A percentile compares a stretch with the other conserved stretches of the same genome.
Evolutionary conservation across 2,329 filamentous ascomycete genomes (phyloP).

Genomic region (Massarina eburnea): DNA sequence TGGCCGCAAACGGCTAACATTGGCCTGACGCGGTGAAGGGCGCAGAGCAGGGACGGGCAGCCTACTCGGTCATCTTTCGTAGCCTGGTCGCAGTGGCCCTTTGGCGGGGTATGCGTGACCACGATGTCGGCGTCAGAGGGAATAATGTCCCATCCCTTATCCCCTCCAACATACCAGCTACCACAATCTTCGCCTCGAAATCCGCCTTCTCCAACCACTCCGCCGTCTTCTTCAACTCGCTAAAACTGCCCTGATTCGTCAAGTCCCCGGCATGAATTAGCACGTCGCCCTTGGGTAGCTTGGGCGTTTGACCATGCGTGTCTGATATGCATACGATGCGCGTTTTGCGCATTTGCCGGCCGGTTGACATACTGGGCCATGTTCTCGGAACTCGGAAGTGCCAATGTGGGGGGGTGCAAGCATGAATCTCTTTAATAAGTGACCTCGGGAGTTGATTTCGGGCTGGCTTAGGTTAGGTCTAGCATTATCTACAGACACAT

Average conservation of each 20-base stretch:
- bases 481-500: too few relatives aligned
- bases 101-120: constrained; percentile 70
- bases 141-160: constrained; percentile 61
- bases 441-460: too few relatives aligned
- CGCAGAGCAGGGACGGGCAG: constrained; percentile 61
- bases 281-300: constrained; percentile 71
- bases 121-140: constrained; percentile 66
- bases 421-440: too few relatives aligned
- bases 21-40: constrained; percentile 64
- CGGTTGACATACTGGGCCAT: not conserved
- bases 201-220: constrained; percentile 68
- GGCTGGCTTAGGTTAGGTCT: too few relatives aligned
- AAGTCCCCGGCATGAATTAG: constrained; percentile 76
- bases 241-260: constrained; percentile 67
- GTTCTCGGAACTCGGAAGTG: too few relatives aligned
- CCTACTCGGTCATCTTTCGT: constrained; percentile 48
- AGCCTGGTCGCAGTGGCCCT: constrained; percentile 57
- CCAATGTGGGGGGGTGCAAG: too few relatives aligned
- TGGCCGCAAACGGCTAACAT: constrained; percentile 70
- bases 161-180: constrained; percentile 58
- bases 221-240: constrained; percentile 61
- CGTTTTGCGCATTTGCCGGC: constrained; percentile 42
- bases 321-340: constrained; percentile 76
- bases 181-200: constrained; percentile 70
- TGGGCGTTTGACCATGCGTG: constrained; percentile 68